Percentiles rank a stretch among this genome's conserved stretches.
Conservation (phyloP, 1,284 basidiomycete species). For the Cerrena zonata region DNA sequence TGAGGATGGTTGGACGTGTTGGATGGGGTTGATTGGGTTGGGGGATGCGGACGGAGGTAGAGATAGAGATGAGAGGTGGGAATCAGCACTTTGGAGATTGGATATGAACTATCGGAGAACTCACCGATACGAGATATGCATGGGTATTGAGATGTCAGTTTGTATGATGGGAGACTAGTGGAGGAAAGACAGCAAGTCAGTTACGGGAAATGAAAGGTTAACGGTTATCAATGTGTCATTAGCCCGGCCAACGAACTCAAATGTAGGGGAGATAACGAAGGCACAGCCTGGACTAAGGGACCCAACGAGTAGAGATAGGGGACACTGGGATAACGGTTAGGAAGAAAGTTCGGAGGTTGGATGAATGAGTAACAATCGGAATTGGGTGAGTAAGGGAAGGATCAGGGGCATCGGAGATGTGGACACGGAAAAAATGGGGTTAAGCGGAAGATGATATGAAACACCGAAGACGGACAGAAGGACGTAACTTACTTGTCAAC, state of each 20-base stretch:
- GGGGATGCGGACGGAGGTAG: constrained; percentile 1
- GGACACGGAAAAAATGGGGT: constrained; percentile 4
- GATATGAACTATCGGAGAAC: constrained; percentile 11
- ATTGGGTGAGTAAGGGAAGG: neutral
- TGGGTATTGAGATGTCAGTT: constrained; percentile 29
- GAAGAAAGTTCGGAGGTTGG: neutral
- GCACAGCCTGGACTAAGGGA: constrained; percentile 2
- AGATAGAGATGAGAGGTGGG: constrained; percentile 7
- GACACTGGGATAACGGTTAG: neutral
- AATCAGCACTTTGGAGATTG: too few relatives aligned
- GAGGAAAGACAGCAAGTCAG: constrained; percentile 10
- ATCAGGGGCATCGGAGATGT: constrained; percentile 5
- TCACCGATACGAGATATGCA: constrained; percentile 34
- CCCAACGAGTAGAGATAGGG: neutral
- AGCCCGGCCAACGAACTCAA: constrained; percentile 4
- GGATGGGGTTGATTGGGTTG: neutral
- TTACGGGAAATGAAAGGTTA: neutral
- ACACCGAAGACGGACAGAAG: constrained; percentile 5
- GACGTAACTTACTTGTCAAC: constrained; percentile 42
- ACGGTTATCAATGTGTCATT: neutral
- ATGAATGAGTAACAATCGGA: neutral
- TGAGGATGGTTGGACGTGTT: constrained; percentile 2
- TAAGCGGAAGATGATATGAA: constrained; percentile 7
- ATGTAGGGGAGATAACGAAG: neutral
- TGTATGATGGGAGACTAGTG: constrained; percentile 30